Evolutionary conservation across 2,329 filamentous ascomycete species (phyloP), one percentile per base, ranked within the genome.

Genomic region (Colletotrichum falcatum): DNA sequence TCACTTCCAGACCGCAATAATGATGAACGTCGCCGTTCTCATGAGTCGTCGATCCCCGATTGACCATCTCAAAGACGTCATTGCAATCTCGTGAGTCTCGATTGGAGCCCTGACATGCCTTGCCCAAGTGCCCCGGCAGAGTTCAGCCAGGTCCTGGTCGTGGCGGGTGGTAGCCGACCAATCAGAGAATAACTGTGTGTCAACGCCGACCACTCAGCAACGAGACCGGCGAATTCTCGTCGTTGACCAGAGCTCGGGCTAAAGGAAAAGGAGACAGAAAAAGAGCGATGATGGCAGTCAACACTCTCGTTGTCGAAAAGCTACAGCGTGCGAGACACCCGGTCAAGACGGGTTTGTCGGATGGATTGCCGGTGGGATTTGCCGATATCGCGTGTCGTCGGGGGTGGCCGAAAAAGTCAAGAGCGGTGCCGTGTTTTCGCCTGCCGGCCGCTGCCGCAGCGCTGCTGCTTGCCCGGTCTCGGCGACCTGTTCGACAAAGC

Each of bases 161-260:
- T 67, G 68, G 68, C 68, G 68, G 51, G 58, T 70, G 64, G 64
- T 53, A 58, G 37, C 66, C 54, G 62, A 72, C 70, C 66, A 72
- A 72, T 72, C 56, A 72, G 66, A 60, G 66, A 72, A 72, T 72
- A 66, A 62, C 66, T 66, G 42, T 72, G 66, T 72, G 70, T 72
- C 70, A 72, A 70, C 70, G 63, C 70, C 62, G 55, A 70, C 70
- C 70, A 72, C 70, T 72, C 70, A 72, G 66, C 70, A 66, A 72
- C 30, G 66, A 70, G 66, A 70, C 62, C n/a, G n/a, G n/a, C n/a
- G n/a, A 66, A 70, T 66, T 62, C 58, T 70, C 53, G 66, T 66
- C 28, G 46, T 63, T 48, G 28, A 44, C 8, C 30, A 59, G 44
- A 63, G 64, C 62, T 70, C 64, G 68, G 35, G 39, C 23, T n/a